These are phyloP conservation scores for Coemansia sp. DNA, from an alignment of 192 early-diverging fungal species.

Conservation along the genomic window DNA sequence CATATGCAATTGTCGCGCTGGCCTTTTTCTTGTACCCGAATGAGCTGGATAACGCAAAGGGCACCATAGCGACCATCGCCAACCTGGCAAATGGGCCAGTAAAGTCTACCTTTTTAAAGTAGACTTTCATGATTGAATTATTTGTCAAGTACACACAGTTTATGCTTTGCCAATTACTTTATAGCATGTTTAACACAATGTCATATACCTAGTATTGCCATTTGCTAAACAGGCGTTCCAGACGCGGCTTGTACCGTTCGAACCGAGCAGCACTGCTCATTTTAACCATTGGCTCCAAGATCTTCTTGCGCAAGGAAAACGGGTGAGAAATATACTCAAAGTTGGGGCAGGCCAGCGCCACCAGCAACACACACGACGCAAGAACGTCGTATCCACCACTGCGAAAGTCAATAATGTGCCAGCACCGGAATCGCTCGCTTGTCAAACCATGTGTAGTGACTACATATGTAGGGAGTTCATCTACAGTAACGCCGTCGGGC, in stretches of 20 bases:
- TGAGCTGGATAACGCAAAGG: constrained; percentile 27
- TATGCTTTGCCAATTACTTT: background rate
- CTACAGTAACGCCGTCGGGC: background rate
- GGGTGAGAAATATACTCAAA: background rate
- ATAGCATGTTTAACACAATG: background rate
- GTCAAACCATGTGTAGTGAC: background rate
- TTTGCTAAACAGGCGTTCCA: background rate
- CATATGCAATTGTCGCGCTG: constrained; percentile 81
- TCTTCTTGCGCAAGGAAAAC: background rate
- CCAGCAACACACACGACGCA: background rate
- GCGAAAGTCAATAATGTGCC: background rate
- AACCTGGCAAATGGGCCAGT: background rate
- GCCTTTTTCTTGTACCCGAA: constrained; percentile 76
- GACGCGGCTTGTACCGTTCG: background rate
- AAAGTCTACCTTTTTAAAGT: constrained; percentile 1
- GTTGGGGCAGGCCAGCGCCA: background rate
- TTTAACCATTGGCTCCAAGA: background rate
- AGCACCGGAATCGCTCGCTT: background rate
- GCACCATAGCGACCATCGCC: background rate
- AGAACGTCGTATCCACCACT: background rate
- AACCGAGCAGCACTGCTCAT: background rate
- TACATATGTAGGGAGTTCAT: background rate
- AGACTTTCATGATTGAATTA: background rate
- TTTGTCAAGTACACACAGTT: background rate
- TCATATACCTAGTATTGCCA: background rate